Evolutionary conservation across 805 yeast genomes (phyloP).

Genomic region (Lipomyces chichibuensis): DNA sequence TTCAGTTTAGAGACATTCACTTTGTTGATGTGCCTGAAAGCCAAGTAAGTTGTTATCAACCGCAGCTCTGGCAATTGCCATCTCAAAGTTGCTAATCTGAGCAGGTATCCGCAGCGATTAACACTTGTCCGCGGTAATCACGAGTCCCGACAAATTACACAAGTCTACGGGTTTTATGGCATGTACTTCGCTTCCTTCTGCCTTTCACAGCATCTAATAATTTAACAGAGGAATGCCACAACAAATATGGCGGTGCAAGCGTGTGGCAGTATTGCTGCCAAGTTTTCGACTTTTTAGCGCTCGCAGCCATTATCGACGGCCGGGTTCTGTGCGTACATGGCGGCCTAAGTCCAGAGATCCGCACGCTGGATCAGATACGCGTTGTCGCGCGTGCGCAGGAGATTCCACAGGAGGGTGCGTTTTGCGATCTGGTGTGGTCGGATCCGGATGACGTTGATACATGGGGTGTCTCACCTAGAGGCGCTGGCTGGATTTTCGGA

Average conservation of each 20-base stretch:
- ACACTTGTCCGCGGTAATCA: conserved; percentile 97
- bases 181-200: conserved; percentile 77
- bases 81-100: conserved; percentile 16
- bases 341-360: conserved; percentile 93
- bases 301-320: conserved; percentile 96
- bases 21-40: conserved; percentile 88
- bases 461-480: conserved; percentile 98
- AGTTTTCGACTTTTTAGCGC: conserved; percentile 88
- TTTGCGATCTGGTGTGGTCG: conserved; percentile 96
- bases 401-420: conserved; percentile 98
- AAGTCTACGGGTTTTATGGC: conserved; percentile 96
- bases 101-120: conserved; percentile 70
- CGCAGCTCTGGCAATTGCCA: not conserved
- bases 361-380: conserved; percentile 95
- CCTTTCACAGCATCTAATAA: not conserved
- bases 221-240: conserved; percentile 85
- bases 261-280: conserved; percentile 97
- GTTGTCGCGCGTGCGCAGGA: conserved; percentile 95
- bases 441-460: conserved; percentile 98
- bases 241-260: conserved; percentile 88
- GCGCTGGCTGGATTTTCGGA: conserved; percentile 98
- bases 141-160: conserved; percentile 97
- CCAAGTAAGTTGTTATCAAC: conserved; percentile 49
- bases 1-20: conserved; percentile 94
- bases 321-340: conserved; percentile 95